Conservation (phyloP, 2,329 filamentous ascomycete genomes). For the Ophioceras dolichostomum region DNA sequence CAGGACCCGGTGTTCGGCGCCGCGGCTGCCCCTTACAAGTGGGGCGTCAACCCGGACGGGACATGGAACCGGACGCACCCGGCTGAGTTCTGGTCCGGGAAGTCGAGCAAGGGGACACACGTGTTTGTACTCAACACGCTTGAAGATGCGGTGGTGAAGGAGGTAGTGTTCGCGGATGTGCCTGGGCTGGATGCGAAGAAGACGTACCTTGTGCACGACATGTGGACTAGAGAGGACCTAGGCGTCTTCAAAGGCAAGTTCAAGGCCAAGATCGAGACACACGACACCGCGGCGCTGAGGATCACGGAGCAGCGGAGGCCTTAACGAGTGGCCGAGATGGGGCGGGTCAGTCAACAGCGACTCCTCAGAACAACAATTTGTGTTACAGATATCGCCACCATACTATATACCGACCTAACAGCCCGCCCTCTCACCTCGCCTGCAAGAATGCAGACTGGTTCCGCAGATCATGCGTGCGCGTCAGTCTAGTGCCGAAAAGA, state of each 20-base stretch:
- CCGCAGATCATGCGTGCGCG: too few relatives aligned
- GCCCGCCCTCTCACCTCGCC: too few relatives aligned
- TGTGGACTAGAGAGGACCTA: slow-evolving; percentile 30
- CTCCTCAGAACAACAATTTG: too few relatives aligned
- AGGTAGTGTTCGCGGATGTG: slow-evolving; percentile 27
- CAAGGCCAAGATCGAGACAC: slow-evolving; percentile 15
- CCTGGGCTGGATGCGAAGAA: slow-evolving; percentile 20
- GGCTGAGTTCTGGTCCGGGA: slow-evolving; percentile 36
- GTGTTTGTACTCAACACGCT: slow-evolving; percentile 34
- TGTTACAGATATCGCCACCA: too few relatives aligned
- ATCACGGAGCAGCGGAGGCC: too few relatives aligned
- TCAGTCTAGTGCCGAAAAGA: too few relatives aligned
- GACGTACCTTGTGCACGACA: slow-evolving; percentile 27
- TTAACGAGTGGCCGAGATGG: too few relatives aligned
- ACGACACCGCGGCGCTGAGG: slow-evolving; percentile 25
- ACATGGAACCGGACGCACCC: slow-evolving; percentile 21
- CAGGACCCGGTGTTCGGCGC: slow-evolving; percentile 29
- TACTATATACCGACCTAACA: too few relatives aligned
- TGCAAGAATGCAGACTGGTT: too few relatives aligned
- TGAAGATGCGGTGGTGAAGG: slow-evolving; percentile 18
- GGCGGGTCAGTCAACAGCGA: too few relatives aligned
- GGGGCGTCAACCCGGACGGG: slow-evolving; percentile 35
- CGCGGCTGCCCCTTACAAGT: slow-evolving; percentile 31
- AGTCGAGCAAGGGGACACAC: slow-evolving; percentile 26
- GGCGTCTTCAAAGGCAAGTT: slow-evolving; percentile 19